Evolutionary conservation across 176 grass and related monocot genomes (phyloP), one percentile per base, ranked within the genome.

Genomic region (Rhynchospora pubera): DNA sequence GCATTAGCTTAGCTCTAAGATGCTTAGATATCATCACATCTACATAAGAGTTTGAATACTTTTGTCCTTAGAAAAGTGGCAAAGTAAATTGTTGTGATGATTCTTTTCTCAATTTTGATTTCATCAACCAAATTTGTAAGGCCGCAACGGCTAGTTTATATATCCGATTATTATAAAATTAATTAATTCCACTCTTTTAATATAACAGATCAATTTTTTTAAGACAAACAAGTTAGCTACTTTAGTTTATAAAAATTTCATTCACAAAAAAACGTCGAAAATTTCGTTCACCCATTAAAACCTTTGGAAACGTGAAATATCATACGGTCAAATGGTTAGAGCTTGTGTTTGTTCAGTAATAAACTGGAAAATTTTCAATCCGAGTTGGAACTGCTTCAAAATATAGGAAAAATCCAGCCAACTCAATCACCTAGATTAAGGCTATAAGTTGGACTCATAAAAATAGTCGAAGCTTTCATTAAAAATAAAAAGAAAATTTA

Each of bases 401-500:
- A 30, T 56, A 56, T 10, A 34, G 10, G 50, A 46, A 3, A 77
- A 56, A 77, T 28, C 72, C 72, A 77, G 55, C 72, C 72, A 55
- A 32, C 7, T 15, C 7, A 2, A 53, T 7, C 48, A 23, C 24
- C 72, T 53, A 77, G 72, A 77, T 77, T 77, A 77, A 77, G 48
- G 50, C 22, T 77, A 28, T 77, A 56, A 26, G 72, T 77, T 77
- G 50, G 48, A 77, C 13, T 55, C 72, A 77, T 47, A 77, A 77
- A 77, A 77, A 77, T 79, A 80, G 58, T 80, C 45, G 19, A 62
- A 45, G 14, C 1, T 62, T 80, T 80, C 55, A 5, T 46, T 82
- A 50, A 21, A n/a, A n/a, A n/a, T n/a, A n/a, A n/a, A 28, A 62
- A 28, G 47, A 82, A 52, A 19, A 52, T 28, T 48, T 61, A 81